phyloP scores from a whole-genome alignment of 2,329 filamentous ascomycete genomes.

The Apiospora arundinis region DNA sequence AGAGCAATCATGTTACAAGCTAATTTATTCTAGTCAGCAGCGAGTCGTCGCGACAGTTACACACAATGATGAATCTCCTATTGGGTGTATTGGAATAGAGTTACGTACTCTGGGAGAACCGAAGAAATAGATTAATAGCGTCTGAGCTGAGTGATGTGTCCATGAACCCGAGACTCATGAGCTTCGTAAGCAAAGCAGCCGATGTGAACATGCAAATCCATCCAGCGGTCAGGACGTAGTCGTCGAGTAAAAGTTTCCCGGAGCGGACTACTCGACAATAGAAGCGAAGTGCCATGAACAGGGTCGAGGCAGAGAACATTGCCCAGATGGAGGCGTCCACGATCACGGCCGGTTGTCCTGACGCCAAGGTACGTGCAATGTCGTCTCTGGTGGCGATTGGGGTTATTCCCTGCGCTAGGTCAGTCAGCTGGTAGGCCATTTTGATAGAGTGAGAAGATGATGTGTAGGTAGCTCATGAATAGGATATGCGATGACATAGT shows the following conservation, averaged over 20 bases:
- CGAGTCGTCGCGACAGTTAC: too few relatives aligned
- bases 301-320: constrained; percentile 25
- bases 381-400: too few relatives aligned
- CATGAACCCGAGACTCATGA: constrained; percentile 27
- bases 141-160: constrained; percentile 19
- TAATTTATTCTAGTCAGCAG: not conserved
- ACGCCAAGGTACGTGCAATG: not conserved
- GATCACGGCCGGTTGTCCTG: not conserved
- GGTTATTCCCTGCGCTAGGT: too few relatives aligned
- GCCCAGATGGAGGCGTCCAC: constrained; percentile 27
- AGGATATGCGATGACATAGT: too few relatives aligned
- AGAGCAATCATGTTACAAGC: constrained; percentile 26
- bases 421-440: too few relatives aligned
- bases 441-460: too few relatives aligned
- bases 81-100: not conserved
- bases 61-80: too few relatives aligned
- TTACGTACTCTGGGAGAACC: constrained; percentile 17
- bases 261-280: constrained; percentile 26
- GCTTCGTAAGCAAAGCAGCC: constrained; percentile 24
- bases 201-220: constrained; percentile 29
- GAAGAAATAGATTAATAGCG: constrained; percentile 23
- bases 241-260: constrained; percentile 34
- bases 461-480: too few relatives aligned
- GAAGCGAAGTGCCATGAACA: constrained; percentile 31
- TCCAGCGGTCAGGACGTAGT: constrained; percentile 30